Evolutionary conservation across 768 basidiomycete genomes (phyloP).

Genomic region (Serpula lacrymans): DNA sequence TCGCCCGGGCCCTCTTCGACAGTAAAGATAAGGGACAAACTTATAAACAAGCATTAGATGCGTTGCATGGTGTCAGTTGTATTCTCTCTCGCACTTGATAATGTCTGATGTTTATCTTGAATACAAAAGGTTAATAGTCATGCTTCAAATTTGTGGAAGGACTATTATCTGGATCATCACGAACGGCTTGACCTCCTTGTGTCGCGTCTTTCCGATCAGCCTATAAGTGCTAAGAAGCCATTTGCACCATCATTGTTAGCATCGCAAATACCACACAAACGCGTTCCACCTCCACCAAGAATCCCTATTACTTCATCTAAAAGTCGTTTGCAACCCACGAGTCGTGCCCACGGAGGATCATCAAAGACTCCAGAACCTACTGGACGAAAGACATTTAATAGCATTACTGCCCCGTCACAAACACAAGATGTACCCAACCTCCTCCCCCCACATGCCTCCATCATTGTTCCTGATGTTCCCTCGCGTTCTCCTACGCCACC

Average conservation of each 20-base stretch:
- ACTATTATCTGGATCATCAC: constrained; percentile 73
- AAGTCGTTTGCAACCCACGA: constrained; percentile 21
- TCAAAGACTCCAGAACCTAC: constrained; percentile 28
- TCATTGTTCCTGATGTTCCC: constrained; percentile 59
- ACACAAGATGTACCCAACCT: constrained; percentile 39
- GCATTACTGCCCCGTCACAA: constrained; percentile 44
- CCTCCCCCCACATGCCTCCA: constrained; percentile 58
- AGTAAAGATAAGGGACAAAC: constrained; percentile 39
- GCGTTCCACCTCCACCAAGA: constrained; percentile 8
- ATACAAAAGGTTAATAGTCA: constrained; percentile 39
- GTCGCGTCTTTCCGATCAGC: constrained; percentile 19
- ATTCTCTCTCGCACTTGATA: background rate
- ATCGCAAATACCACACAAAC: constrained; percentile 18
- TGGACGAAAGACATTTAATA: constrained; percentile 56
- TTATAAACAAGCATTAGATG: constrained; percentile 66
- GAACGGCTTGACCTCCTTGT: constrained; percentile 48
- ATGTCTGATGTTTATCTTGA: constrained; percentile 5
- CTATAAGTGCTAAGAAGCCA: constrained; percentile 30
- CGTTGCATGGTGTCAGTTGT: constrained; percentile 57
- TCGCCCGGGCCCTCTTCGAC: constrained; percentile 46
- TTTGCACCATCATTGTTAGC: constrained; percentile 18
- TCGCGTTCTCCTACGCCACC: constrained; percentile 72
- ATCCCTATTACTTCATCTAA: constrained; percentile 18
- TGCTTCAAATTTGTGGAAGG: constrained; percentile 68
- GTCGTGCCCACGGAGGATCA: too few relatives aligned